Evolutionary conservation across 2,329 filamentous ascomycete species (phyloP).

Genomic region (Peltaster fructicola): DNA sequence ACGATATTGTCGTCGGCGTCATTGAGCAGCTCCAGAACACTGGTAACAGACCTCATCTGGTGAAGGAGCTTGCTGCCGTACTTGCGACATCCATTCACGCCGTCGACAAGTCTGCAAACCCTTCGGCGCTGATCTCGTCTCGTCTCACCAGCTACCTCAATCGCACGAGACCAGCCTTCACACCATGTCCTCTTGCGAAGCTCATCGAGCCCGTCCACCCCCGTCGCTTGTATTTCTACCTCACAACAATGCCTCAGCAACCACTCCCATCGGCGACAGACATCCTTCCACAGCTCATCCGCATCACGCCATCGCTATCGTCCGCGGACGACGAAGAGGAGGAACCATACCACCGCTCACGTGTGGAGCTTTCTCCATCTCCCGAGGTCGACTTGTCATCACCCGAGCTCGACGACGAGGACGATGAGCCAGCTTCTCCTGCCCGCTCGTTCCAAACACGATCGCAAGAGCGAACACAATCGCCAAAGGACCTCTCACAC

Average conservation of each 20-base stretch:
- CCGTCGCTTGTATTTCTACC: conserved; percentile 87
- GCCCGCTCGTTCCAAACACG: conserved; percentile 44
- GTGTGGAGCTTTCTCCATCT: conserved; percentile 61
- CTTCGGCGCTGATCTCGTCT: conserved; percentile 86
- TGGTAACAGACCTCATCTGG: conserved; percentile 78
- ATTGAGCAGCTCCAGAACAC: conserved; percentile 79
- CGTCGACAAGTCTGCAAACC: conserved; percentile 94
- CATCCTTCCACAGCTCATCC: conserved; percentile 22
- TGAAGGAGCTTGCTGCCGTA: conserved; percentile 78
- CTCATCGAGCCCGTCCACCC: conserved; percentile 85
- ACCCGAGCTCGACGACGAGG: conserved; percentile 65
- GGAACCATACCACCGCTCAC: conserved; percentile 39
- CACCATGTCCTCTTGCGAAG: conserved; percentile 79
- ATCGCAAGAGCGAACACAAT: conserved; percentile 22
- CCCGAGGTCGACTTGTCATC: conserved; percentile 85
- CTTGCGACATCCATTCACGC: conserved; percentile 60
- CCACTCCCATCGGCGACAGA: conserved; percentile 49
- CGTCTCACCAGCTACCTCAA: conserved; percentile 80
- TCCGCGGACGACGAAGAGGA: conserved; percentile 51
- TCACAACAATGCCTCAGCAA: conserved; percentile 74
- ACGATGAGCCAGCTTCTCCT: conserved; percentile 39
- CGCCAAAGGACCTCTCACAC: conserved; percentile 30
- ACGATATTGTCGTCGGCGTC: conserved; percentile 86
- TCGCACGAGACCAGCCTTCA: conserved; percentile 57
- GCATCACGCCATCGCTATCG: conserved; percentile 71